phyloP scores from a whole-genome alignment of 116 monocot species.

The Phalaenopsis hybrid region DNA sequence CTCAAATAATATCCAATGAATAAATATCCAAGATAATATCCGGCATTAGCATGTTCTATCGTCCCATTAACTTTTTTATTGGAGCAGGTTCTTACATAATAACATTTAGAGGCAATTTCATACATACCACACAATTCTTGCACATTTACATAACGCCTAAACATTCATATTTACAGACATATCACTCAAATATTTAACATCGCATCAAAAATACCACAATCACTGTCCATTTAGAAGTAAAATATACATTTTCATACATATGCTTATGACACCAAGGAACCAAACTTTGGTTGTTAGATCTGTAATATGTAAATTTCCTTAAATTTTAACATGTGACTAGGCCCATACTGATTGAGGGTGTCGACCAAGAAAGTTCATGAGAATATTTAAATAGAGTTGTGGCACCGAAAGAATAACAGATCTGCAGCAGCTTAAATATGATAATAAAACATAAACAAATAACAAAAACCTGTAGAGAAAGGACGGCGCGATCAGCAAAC shows the following conservation, averaged over 20 bases:
- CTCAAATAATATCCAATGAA: not conserved
- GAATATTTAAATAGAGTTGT: slow-evolving; percentile 3
- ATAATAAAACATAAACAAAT: not conserved
- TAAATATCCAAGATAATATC: not conserved
- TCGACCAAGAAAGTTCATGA: not conserved
- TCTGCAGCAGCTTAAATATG: not conserved
- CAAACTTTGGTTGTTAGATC: no score
- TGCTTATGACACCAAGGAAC: no score
- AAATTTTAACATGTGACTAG: not conserved
- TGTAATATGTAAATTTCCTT: no score
- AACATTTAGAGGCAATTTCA: no score
- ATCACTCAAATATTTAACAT: no score
- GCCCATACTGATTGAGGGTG: not conserved
- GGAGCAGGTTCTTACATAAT: not conserved
- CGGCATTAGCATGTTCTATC: not conserved
- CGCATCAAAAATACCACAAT: no score
- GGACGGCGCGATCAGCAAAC: slow-evolving; percentile 77
- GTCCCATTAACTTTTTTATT: not conserved
- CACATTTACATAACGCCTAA: no score
- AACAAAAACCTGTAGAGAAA: slow-evolving; percentile 76
- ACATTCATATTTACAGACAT: no score
- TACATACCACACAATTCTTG: no score
- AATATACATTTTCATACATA: no score
- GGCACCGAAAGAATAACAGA: not conserved
- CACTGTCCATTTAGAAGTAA: no score